A percentile compares a stretch with the other conserved stretches of the same genome.
phyloP scores from a whole-genome alignment of 768 basidiomycete genomes.

The Solioccasus polychromus region DNA sequence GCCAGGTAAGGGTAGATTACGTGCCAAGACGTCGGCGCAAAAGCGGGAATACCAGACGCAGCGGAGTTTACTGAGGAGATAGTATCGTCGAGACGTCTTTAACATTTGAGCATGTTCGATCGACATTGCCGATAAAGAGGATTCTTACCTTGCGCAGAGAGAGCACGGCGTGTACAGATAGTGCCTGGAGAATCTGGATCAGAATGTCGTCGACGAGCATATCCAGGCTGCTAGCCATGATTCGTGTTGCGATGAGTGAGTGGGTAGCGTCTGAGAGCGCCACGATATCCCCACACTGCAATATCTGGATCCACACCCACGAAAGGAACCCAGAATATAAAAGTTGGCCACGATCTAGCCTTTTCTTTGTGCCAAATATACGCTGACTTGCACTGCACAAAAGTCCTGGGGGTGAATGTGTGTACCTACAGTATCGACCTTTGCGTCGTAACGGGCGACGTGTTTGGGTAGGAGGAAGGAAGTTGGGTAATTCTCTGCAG shows the following conservation, averaged over 20 bases:
- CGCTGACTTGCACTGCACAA: no score
- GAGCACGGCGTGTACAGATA: slow-evolving; percentile 18
- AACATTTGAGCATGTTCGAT: background rate
- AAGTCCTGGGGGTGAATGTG: no score
- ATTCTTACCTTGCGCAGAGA: slow-evolving; percentile 23
- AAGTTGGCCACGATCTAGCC: no score
- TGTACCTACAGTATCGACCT: no score
- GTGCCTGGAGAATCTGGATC: slow-evolving; percentile 15
- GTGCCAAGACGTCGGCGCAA: slow-evolving; percentile 21
- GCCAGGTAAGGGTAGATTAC: slow-evolving; percentile 22
- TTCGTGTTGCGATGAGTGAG: background rate
- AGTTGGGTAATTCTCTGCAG: no score
- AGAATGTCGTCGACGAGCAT: slow-evolving; percentile 28
- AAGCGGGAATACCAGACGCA: slow-evolving; percentile 24
- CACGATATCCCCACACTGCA: background rate
- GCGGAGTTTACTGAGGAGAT: slow-evolving; percentile 23
- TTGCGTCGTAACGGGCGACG: no score
- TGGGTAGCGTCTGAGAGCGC: slow-evolving; percentile 2
- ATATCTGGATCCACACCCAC: background rate
- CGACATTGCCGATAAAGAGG: background rate
- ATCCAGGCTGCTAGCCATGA: slow-evolving; percentile 17
- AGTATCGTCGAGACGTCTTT: slow-evolving; percentile 29
- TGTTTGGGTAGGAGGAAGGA: no score
- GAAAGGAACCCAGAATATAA: no score
- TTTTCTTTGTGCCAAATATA: no score